Conservation (phyloP, 257 asterid genomes). For the Nemophila menziesii region DNA sequence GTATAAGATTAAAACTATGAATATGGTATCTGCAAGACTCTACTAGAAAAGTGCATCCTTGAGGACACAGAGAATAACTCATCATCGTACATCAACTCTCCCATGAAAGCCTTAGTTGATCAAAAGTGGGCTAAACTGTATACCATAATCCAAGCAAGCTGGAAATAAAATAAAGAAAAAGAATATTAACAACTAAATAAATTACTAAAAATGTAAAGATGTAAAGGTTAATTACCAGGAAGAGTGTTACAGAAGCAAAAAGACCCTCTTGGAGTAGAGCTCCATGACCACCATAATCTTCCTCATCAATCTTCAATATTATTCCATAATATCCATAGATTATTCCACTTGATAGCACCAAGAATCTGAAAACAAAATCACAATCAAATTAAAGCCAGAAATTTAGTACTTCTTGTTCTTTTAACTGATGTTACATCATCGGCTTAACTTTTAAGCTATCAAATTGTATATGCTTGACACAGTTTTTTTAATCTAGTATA, state of each 20-base stretch:
- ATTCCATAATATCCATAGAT: conserved; percentile 69
- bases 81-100: too few species aligned
- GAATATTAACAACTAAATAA: too few species aligned
- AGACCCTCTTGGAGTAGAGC: conserved; percentile 94
- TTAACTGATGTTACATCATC: too few species aligned
- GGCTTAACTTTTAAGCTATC: too few species aligned
- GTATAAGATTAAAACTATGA: too few species aligned
- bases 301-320: conserved; percentile 78
- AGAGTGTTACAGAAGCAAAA: conserved; percentile 77
- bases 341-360: conserved; percentile 57
- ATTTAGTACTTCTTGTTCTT: too few species aligned
- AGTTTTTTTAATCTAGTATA: background rate
- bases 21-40: too few species aligned
- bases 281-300: conserved; percentile 90
- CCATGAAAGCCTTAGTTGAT: conserved; percentile 13
- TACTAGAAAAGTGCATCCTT: too few species aligned
- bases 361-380: conserved; percentile 39
- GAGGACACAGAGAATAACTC: too few species aligned
- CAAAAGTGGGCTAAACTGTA: conserved; percentile 96
- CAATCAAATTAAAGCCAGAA: too few species aligned
- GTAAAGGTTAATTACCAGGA: conserved; percentile 42
- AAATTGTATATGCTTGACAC: too few species aligned
- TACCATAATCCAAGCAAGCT: conserved; percentile 85
- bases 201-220: background rate
- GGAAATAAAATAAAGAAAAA: conserved; percentile 14